Evolutionary conservation across 2,329 filamentous ascomycete genomes (phyloP).

Genomic region (Parasarocladium wereldwijsianum): DNA sequence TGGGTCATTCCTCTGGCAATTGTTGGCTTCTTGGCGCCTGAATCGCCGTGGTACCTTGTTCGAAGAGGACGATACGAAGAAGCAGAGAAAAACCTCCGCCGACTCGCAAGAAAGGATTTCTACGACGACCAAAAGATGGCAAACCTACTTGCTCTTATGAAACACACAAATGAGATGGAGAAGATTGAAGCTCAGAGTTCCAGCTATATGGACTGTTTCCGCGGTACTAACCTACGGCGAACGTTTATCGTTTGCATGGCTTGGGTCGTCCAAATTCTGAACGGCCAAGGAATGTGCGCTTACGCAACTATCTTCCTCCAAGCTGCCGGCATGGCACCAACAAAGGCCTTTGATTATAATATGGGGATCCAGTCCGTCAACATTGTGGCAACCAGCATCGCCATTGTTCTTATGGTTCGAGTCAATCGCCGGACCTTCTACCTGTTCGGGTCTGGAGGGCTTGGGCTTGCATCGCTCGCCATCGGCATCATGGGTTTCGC

Average conservation of each 20-base stretch:
- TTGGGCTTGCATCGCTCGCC: conserved; percentile 25
- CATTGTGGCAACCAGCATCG: conserved; percentile 23
- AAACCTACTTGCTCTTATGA: conserved; percentile 24
- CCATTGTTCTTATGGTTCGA: conserved; percentile 21
- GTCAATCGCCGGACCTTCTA: conserved; percentile 25
- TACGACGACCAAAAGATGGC: conserved; percentile 23
- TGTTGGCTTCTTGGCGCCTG: conserved; percentile 22
- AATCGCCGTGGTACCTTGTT: conserved; percentile 27
- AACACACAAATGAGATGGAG: conserved; percentile 25
- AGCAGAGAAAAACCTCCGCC: conserved; percentile 15
- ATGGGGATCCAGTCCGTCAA: conserved; percentile 34
- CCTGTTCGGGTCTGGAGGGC: conserved; percentile 23
- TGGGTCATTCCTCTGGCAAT: conserved; percentile 23
- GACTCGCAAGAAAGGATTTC: conserved; percentile 15
- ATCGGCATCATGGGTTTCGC: conserved; percentile 24
- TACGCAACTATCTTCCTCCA: conserved; percentile 38
- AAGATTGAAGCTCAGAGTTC: conserved; percentile 15
- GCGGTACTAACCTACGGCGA: conserved; percentile 22
- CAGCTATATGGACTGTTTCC: conserved; percentile 25
- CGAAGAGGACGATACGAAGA: conserved; percentile 15
- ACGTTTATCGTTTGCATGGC: conserved; percentile 18
- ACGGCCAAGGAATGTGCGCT: conserved; percentile 32
- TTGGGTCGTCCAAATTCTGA: conserved; percentile 17
- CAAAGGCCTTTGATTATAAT: conserved; percentile 26
- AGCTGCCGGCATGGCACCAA: conserved; percentile 29